Percentiles rank a stretch among this genome's conserved stretches.
Conservation (phyloP, 345 rosid genomes). For the Gossypium mustelinum region DNA sequence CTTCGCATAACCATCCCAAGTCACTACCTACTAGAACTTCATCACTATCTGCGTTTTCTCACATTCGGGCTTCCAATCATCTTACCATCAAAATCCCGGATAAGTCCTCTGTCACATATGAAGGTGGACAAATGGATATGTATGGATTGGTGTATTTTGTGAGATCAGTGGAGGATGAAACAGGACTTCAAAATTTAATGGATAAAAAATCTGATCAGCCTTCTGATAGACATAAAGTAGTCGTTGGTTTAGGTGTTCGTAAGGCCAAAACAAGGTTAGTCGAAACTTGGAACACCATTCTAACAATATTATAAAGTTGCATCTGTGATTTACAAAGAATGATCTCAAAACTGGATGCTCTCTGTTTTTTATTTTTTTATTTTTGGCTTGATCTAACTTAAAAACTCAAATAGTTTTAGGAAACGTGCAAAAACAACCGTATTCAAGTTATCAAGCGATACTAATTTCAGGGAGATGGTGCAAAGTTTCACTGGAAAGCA, state of each 20-base stretch:
- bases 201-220: background rate
- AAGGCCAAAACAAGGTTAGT: background rate
- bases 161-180: background rate
- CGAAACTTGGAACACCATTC: background rate
- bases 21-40: background rate
- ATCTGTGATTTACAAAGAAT: background rate
- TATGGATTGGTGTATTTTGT: background rate
- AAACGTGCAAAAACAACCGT: background rate
- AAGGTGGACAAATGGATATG: background rate
- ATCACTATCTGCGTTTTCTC: no score
- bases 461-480: background rate
- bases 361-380: no score
- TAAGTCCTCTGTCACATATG: background rate
- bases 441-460: background rate
- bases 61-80: background rate
- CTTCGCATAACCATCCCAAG: background rate
- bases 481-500: background rate
- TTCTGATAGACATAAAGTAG: background rate
- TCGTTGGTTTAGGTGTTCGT: background rate
- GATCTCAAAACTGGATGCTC: background rate
- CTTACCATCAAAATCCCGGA: background rate
- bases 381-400: background rate
- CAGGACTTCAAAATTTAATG: background rate
- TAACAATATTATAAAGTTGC: background rate
- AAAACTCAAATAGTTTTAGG: background rate